Conservation (phyloP, 176 grass and related monocot species). For the Leersia perrieri region DNA sequence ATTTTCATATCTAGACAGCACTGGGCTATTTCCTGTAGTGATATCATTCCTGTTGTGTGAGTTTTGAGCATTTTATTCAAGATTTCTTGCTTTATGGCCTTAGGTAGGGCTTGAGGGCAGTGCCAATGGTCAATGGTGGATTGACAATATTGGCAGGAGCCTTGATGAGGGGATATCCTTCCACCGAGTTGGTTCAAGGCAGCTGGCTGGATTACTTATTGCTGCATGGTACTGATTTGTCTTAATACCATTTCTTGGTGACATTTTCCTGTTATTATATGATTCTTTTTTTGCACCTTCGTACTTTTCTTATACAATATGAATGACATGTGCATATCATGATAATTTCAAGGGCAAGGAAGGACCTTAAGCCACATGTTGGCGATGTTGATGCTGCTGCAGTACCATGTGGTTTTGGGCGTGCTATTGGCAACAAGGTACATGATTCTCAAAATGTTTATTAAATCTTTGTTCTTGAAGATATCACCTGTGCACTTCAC, state of each 20-base stretch:
- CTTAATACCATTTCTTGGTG: constrained; percentile 22
- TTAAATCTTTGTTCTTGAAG: neutral
- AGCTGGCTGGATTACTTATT: constrained; percentile 92
- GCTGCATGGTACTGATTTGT: constrained; percentile 65
- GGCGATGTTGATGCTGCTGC: constrained; percentile 96
- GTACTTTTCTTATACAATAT: constrained; percentile 3
- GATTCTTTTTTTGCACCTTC: neutral
- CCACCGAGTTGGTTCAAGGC: constrained; percentile 94
- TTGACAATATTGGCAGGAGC: constrained; percentile 76
- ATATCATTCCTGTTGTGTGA: neutral
- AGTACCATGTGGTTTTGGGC: constrained; percentile 89
- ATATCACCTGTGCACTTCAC: neutral
- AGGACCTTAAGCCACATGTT: constrained; percentile 68
- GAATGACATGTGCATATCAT: constrained; percentile 8
- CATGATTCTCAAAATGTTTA: neutral
- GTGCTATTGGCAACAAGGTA: constrained; percentile 96
- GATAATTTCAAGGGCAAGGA: constrained; percentile 74
- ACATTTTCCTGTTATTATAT: constrained; percentile 18
- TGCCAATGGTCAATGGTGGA: constrained; percentile 93
- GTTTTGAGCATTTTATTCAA: constrained; percentile 18
- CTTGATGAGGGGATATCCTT: constrained; percentile 84
- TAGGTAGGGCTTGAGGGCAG: constrained; percentile 97
- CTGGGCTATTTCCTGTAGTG: neutral
- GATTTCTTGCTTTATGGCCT: constrained; percentile 30
- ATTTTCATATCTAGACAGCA: neutral